Evolutionary conservation across 129 eudicot genomes (phyloP).

Genomic region (Helichrysum umbraculigerum): DNA sequence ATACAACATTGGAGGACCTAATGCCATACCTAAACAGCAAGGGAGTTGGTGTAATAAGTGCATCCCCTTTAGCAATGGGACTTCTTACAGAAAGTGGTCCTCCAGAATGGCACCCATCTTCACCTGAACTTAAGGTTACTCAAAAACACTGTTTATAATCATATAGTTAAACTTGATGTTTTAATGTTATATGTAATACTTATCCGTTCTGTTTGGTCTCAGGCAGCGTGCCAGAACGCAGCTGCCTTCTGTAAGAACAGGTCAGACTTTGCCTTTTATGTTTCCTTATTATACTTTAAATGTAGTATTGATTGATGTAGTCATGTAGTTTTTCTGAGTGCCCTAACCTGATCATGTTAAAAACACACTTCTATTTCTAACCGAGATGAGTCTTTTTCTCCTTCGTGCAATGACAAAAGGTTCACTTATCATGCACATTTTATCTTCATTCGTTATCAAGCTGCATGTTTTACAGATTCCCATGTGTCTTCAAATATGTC

Average conservation of each 20-base stretch:
- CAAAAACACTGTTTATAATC: not conserved
- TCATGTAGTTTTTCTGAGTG: conserved; percentile 3
- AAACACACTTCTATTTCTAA: not conserved
- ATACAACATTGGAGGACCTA: conserved; percentile 76
- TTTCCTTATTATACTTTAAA: conserved; percentile 5
- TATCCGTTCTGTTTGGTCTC: conserved; percentile 18
- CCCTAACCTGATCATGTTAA: not conserved
- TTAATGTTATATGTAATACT: not conserved
- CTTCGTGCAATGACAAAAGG: not conserved
- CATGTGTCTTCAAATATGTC: not conserved
- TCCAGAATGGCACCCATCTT: conserved; percentile 97
- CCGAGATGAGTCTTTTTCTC: not conserved
- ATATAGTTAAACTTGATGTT: not conserved
- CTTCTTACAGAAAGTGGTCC: conserved; percentile 96
- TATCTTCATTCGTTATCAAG: not conserved
- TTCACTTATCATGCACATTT: not conserved
- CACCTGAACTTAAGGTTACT: conserved; percentile 70
- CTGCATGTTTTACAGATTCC: not conserved
- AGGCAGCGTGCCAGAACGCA: conserved; percentile 83
- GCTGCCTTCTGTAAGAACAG: conserved; percentile 79
- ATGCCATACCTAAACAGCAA: conserved; percentile 87
- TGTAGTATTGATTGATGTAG: not conserved
- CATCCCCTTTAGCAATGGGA: conserved; percentile 97
- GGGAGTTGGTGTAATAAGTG: conserved; percentile 93
- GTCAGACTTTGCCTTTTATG: conserved; percentile 28